Base-by-base conservation (phyloP, 2,329 filamentous ascomycete species). In the Corinectria fuckeliana region DNA sequence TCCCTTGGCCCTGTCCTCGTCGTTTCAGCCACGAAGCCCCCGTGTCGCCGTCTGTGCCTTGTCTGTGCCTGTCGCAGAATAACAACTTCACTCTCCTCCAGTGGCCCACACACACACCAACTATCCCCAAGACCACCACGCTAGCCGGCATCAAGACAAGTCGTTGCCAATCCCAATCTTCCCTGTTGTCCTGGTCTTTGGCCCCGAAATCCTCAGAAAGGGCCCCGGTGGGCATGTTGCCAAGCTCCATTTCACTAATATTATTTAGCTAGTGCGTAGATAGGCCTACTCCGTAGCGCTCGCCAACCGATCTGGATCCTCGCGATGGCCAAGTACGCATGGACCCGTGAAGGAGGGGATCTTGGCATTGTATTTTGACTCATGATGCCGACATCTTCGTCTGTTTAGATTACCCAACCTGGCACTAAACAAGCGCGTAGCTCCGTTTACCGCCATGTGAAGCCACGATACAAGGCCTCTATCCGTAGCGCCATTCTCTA, bases 11-110 rank as follows among this genome's bases (percentile, higher is more conserved):
- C 26, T 47, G 42, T 9, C 45, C 45, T 44, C 13, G 56, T 50
- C 56, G 56, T 59, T 59, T 56, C 51, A 50, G 38, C 26, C n/a
- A 14, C 45, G 36, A 25, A 52, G 41, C n/a, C 57, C 57, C 28
- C 51, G 52, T 38, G n/a, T 26, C 38, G 25, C 9, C 42, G 42
- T 45, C 42, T 30, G 23, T 13, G 20, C 49, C 48, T 39, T 18
- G 56, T 53, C 56, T 34, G 50, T 57, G 58, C 58, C 34, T 57
- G 58, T 61, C 53, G 49, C 58, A 61, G 58, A 61, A 61, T 61
- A 61, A 61, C 49, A 21, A 53, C 53, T 14, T 36, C 47, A 23
- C 25, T 32, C 32, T 47, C 51, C 32, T 47, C 51, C 21, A 25
- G 49, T 45, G 38, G 5, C 20, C 9, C n/a, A 26, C 21, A 16